These are phyloP conservation scores for Axilococcus clingmanii DNA, from an alignment of 139 green algal species.

Conservation along the genomic window DNA sequence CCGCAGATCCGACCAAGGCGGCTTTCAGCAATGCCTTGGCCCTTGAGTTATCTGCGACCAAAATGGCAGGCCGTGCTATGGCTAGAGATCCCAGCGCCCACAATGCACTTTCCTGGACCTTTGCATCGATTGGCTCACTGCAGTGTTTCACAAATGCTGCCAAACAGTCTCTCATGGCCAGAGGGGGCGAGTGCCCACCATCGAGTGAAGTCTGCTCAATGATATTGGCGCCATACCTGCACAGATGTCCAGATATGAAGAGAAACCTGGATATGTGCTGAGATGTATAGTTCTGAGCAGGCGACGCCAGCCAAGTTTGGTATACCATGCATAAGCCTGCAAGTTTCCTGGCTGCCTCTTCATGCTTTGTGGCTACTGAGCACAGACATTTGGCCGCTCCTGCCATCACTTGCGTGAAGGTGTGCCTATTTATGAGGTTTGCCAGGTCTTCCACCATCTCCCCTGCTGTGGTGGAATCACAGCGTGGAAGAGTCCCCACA, in stretches of 20 bases:
- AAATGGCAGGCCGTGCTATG: slow-evolving; percentile 45
- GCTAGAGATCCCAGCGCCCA: slow-evolving; percentile 54
- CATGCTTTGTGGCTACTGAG: slow-evolving; percentile 14
- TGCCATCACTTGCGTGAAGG: slow-evolving; percentile 30
- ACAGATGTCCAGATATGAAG: slow-evolving; percentile 66
- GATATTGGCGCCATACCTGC: slow-evolving; percentile 36
- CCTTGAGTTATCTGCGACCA: slow-evolving; percentile 24
- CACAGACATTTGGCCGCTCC: slow-evolving; percentile 41
- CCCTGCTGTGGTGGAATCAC: slow-evolving; percentile 10
- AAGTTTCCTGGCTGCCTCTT: slow-evolving; percentile 21
- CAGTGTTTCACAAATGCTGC: slow-evolving; percentile 32
- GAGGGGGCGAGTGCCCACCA: not conserved
- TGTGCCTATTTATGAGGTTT: slow-evolving; percentile 38
- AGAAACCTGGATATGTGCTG: slow-evolving; percentile 30
- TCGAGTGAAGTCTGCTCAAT: slow-evolving; percentile 29
- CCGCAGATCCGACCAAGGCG: slow-evolving; percentile 19
- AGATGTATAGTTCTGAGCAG: not conserved
- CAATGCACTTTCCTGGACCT: slow-evolving; percentile 41
- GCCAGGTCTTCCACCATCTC: slow-evolving; percentile 46
- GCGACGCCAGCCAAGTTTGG: slow-evolving; percentile 9
- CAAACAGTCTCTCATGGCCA: slow-evolving; percentile 1
- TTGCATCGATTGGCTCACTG: slow-evolving; percentile 6
- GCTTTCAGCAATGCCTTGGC: slow-evolving; percentile 2
- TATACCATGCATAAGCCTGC: slow-evolving; percentile 12
- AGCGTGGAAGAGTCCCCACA: too few species aligned